Evolutionary conservation across 2,329 filamentous ascomycete species (phyloP).

Genomic region (Trichoderma sp.): DNA sequence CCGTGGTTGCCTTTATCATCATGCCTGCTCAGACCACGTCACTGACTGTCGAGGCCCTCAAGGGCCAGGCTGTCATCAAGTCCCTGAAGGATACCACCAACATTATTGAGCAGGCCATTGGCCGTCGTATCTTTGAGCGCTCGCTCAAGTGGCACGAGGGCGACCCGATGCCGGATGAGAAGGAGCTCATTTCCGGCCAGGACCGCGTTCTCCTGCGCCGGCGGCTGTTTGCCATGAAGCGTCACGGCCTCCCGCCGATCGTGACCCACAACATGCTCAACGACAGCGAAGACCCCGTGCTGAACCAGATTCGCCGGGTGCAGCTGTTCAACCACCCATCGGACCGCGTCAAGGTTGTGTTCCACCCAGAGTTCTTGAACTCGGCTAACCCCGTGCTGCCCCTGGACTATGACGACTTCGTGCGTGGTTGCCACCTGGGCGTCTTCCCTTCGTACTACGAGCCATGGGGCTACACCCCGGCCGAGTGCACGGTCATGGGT

Average conservation of each 20-base stretch:
- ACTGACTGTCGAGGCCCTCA: conserved; percentile 90
- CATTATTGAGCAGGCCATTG: conserved; percentile 89
- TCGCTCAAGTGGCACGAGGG: conserved; percentile 96
- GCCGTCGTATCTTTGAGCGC: conserved; percentile 90
- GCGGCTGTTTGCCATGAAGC: conserved; percentile 95
- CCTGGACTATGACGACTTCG: conserved; percentile 97
- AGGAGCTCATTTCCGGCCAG: conserved; percentile 88
- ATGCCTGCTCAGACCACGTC: conserved; percentile 97
- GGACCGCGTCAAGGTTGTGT: conserved; percentile 95
- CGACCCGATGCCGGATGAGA: conserved; percentile 90
- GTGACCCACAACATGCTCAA: conserved; percentile 99
- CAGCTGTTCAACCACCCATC: conserved; percentile 95
- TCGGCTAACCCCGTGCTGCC: conserved; percentile 93
- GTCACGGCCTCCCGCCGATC: conserved; percentile 85
- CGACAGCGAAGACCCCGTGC: conserved; percentile 86
- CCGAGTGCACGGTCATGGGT: conserved; percentile 98
- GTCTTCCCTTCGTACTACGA: conserved; percentile 98
- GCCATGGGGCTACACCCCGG: conserved; percentile 97
- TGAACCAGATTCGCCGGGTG: conserved; percentile 94
- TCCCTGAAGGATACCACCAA: conserved; percentile 90
- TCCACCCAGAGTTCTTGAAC: conserved; percentile 97
- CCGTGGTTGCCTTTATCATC: conserved; percentile 96
- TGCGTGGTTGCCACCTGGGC: conserved; percentile 92
- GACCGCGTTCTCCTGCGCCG: conserved; percentile 91
- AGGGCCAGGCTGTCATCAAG: conserved; percentile 97